Base-by-base conservation (phyloP, 768 basidiomycete genomes). In the Chalciporus chontae region DNA sequence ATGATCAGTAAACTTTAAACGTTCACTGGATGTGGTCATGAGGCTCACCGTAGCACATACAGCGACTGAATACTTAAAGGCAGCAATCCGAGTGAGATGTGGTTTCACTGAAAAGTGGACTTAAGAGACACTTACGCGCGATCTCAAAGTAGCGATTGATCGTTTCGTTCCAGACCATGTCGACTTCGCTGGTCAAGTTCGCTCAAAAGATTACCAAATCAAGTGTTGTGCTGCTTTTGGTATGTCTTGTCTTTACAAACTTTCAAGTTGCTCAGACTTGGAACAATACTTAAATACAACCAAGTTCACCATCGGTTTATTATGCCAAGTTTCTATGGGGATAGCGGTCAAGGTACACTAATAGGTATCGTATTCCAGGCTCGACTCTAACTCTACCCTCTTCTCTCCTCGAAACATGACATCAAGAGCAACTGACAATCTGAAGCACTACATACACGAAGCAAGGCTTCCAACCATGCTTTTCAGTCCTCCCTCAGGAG, bases 381-480 rank as follows among this genome's bases (percentile, higher is more conserved):
- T 21, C 18, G 23, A 29, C 21, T 17, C 29, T 42, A 9, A 29
- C 53, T 47, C 42, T 41, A 15, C 47, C 41, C 37, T 29, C 40
- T 41, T 32, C 39, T 15, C 10, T n/a, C 41, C 48, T 40, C 17
- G 37, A 32, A 36, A 26, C 50, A 68, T 68, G 66, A 46, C 61
- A 9, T 48, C 41, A 45, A 67, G 71, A 53, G 75, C 66, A 44
- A 71, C 72, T 15, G 66, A 72, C 55, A 73, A 77, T 55, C 64
- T 83, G 34, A 70, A 70, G 43, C 63, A 66, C 55, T 81, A 80
- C 52, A 60, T 83, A 7, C 76, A 69, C 18, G 70, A 70, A 54
- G 74, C 75, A 19, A 67, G 47, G 17, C 74, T 83, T 15, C 81
- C 82, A 3, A 51, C 24, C 17, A 73, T 80, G 69, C 52, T 51